Base-by-base conservation (phyloP, 768 basidiomycete genomes). In the Mycena venus region DNA sequence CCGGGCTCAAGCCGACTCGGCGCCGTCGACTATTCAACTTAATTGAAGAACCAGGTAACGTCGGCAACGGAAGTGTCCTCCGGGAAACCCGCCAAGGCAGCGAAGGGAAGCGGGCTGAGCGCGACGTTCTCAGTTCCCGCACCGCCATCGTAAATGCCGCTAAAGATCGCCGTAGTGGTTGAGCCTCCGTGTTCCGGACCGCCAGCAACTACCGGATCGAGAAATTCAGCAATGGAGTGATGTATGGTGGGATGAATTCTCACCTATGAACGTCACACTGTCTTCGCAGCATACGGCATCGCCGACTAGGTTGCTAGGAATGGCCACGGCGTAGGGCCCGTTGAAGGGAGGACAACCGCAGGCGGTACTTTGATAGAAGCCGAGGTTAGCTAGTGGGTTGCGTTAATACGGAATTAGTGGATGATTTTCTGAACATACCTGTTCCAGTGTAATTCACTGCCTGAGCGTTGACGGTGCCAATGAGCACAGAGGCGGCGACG, bases 71-170 rank as follows among this genome's bases (percentile, higher is more conserved):
- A 10, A 5, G 27, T 36, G 7, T 47, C 49, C 64, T 34, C 27
- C 5, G 64, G 42, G 14, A 25, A 25, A 15, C 44, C 44, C 27
- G 47, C 40, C 4, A 66, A 23, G 21, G 42, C 64, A n/a, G 29
- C 49, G 47, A 66, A 66, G 10, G 64, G 44, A n/a, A 17, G 27
- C 4, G 64, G 64, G 32, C 64, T 66, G 49, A 66, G 64, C 64
- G 64, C 64, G 17, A 66, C 27, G 64, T 66, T 44, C 64, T 66
- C 27, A 7, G 64, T 11, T 11, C 64, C 47, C 23, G 19, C 61
- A 14, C 61, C 61, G 31, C n/a, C 64, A 44, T 34, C 47, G 42
- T 49, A 66, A 34, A 15, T 31, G 14, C 64, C 64, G 32, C 64
- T 66, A 23, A 66, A 53, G 7, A 59, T 29, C 3, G 32, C 56